A percentile compares a stretch with the other conserved stretches of the same genome.
Conservation (phyloP, 2,329 filamentous ascomycete genomes). For the Diaporthe australafricana region DNA sequence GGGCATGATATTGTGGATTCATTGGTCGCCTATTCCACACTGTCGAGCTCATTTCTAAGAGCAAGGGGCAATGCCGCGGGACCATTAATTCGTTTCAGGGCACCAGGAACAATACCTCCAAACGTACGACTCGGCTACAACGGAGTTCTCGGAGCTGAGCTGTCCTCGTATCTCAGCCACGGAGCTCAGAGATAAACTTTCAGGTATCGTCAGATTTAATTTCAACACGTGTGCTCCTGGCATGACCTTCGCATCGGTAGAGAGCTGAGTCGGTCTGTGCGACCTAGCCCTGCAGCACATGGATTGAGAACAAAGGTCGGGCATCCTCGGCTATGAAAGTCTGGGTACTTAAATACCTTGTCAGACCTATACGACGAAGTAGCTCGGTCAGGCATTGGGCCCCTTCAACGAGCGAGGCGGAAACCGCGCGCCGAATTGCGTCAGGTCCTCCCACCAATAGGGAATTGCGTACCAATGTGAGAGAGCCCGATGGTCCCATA, state of each 20-base stretch:
- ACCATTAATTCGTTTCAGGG: too few relatives aligned
- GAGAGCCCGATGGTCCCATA: neutral
- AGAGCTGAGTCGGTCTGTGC: too few relatives aligned
- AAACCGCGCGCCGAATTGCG: neutral
- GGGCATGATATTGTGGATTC: neutral
- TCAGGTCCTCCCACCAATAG: neutral
- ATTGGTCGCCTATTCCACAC: neutral
- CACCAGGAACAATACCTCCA: too few relatives aligned
- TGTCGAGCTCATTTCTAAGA: neutral
- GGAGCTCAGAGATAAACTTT: too few relatives aligned
- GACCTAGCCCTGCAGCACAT: neutral
- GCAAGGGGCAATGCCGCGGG: too few relatives aligned
- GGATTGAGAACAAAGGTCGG: neutral
- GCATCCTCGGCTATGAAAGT: neutral
- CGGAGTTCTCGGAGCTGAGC: too few relatives aligned
- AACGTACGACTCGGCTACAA: conserved; percentile 1
- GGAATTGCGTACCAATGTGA: neutral
- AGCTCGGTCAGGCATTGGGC: too few relatives aligned
- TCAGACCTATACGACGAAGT: too few relatives aligned
- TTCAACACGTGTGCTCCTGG: too few relatives aligned
- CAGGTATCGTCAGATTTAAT: neutral
- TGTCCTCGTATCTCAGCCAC: neutral
- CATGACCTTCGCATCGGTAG: too few relatives aligned
- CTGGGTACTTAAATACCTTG: too few relatives aligned
- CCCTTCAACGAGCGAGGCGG: neutral